Evolutionary conservation across 768 basidiomycete genomes (phyloP).

Genomic region (Tubosaeta brunneosetosa): DNA sequence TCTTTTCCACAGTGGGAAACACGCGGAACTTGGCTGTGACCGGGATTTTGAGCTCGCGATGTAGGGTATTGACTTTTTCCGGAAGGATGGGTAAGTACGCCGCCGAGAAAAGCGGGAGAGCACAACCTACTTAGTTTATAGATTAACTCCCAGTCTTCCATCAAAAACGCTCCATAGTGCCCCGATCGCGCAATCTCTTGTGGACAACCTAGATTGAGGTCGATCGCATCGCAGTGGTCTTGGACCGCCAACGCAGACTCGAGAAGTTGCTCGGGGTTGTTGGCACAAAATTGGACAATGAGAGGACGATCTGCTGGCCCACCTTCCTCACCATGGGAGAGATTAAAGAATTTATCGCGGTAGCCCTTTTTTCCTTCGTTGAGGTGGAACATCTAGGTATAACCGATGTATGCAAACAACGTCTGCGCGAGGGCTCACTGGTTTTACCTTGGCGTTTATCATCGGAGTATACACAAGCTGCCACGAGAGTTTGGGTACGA

Average conservation of each 20-base stretch:
- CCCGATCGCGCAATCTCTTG: constrained; percentile 92
- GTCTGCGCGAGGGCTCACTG: not conserved
- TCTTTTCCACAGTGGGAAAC: constrained; percentile 80
- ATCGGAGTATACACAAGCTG: constrained; percentile 95
- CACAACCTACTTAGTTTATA: constrained; percentile 61
- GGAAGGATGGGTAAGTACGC: not conserved
- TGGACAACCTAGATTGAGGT: constrained; percentile 91
- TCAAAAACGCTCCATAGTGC: constrained; percentile 83
- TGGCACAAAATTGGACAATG: constrained; percentile 91
- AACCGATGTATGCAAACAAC: not conserved
- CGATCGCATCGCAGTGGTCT: constrained; percentile 83
- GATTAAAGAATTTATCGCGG: constrained; percentile 63
- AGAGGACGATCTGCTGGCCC: constrained; percentile 70
- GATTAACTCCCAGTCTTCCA: constrained; percentile 93
- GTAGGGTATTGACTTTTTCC: constrained; percentile 73
- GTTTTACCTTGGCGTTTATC: constrained; percentile 84
- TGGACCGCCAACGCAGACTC: constrained; percentile 74
- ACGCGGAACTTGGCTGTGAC: constrained; percentile 96
- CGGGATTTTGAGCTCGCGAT: constrained; percentile 79
- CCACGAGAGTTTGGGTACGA: not conserved
- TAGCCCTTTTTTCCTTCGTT: constrained; percentile 37
- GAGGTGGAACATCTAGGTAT: constrained; percentile 54
- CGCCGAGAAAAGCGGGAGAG: not conserved
- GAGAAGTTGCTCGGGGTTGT: constrained; percentile 76
- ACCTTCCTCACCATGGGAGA: constrained; percentile 78